phyloP scores from a whole-genome alignment of 352 stramenopile species.

The Phytopythium chamaehyphon region DNA sequence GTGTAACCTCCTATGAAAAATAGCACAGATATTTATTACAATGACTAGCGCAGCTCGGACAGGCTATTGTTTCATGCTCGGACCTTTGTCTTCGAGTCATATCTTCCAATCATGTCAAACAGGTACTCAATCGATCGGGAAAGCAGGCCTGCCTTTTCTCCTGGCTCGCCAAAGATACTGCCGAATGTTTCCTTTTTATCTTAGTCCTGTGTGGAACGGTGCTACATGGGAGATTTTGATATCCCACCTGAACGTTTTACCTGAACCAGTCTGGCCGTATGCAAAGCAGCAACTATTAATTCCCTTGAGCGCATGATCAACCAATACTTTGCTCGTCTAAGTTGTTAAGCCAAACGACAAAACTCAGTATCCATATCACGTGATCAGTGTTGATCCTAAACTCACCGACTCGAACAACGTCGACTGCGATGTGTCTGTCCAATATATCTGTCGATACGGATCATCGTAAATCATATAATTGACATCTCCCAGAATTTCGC shows the following conservation, averaged over 20 bases:
- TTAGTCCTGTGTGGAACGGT: too few relatives aligned
- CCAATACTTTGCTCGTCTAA: conserved; percentile 83
- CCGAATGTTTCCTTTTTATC: neutral
- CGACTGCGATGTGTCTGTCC: conserved; percentile 72
- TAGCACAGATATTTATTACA: neutral
- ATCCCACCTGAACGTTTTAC: conserved; percentile 78
- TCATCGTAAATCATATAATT: neutral
- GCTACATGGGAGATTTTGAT: neutral
- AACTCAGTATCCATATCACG: too few relatives aligned
- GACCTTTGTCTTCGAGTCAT: conserved; percentile 58
- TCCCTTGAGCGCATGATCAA: conserved; percentile 88
- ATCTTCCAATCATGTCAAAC: conserved; percentile 78
- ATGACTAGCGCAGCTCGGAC: neutral
- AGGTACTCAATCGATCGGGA: conserved; percentile 88
- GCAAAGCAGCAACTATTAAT: conserved; percentile 95
- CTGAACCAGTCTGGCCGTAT: conserved; percentile 86
- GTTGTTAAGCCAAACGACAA: too few relatives aligned
- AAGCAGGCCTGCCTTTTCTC: conserved; percentile 83
- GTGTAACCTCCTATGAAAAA: conserved; percentile 56
- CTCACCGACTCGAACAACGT: conserved; percentile 67
- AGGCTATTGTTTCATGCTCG: too few relatives aligned
- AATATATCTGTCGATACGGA: conserved; percentile 56
- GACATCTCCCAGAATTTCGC: neutral
- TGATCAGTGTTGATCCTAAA: too few relatives aligned
- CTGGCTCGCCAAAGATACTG: conserved; percentile 86